Conservation (phyloP, 1,284 basidiomycete genomes). For the Irpex rosettiformis region DNA sequence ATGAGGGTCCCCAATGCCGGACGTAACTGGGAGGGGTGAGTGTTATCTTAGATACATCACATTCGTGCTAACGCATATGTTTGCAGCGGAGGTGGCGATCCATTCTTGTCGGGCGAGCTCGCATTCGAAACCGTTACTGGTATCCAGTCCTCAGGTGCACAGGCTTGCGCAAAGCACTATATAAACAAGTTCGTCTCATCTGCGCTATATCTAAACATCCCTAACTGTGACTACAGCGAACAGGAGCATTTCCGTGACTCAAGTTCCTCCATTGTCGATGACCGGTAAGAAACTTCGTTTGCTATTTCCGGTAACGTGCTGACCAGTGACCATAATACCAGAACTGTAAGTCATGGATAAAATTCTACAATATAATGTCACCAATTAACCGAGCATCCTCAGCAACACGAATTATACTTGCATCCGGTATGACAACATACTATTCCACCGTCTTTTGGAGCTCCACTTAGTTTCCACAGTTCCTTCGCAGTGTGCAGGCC, state of each 20-base stretch:
- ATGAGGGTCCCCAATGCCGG: constrained; percentile 57
- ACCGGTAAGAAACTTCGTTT: constrained; percentile 40
- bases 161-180: constrained; percentile 57
- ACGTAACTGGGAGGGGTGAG: constrained; percentile 65
- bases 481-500: constrained; percentile 58
- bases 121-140: constrained; percentile 56
- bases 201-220: neutral
- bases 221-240: constrained; percentile 28
- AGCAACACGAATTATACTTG: constrained; percentile 55
- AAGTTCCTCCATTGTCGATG: constrained; percentile 59
- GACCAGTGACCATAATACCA: neutral
- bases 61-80: constrained; percentile 20
- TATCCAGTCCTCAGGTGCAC: constrained; percentile 59
- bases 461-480: constrained; percentile 29
- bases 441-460: neutral
- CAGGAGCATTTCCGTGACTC: constrained; percentile 51
- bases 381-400: neutral
- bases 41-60: constrained; percentile 17
- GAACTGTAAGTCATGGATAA: too few relatives aligned
- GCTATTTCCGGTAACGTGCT: neutral
- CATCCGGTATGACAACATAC: constrained; percentile 36
- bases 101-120: constrained; percentile 59
- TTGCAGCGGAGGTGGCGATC: constrained; percentile 48
- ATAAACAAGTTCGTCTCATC: constrained; percentile 40
- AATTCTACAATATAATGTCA: too few relatives aligned